Evolutionary conservation across 1,284 basidiomycete species (phyloP).

Genomic region (Cryptococcus maquisensis): DNA sequence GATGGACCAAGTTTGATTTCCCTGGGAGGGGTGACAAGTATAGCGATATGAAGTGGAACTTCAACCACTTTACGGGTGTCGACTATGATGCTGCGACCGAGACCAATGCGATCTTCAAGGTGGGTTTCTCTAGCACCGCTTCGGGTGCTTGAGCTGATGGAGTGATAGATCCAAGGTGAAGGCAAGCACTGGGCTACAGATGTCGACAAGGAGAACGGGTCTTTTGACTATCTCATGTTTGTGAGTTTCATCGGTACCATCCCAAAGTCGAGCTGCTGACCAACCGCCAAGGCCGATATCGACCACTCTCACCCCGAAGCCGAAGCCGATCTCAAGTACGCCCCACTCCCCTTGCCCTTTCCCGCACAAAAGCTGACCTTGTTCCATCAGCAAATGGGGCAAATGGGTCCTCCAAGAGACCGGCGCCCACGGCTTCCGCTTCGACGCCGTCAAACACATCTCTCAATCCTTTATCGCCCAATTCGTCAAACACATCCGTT

Average conservation of each 20-base stretch:
- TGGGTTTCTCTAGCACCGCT: no score
- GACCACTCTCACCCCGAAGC: constrained; percentile 82
- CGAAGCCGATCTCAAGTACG: constrained; percentile 37
- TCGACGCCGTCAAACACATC: constrained; percentile 75
- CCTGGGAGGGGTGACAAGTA: constrained; percentile 66
- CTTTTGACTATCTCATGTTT: constrained; percentile 51
- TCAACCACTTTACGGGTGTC: constrained; percentile 60
- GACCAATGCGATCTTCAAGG: constrained; percentile 59
- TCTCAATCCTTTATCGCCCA: constrained; percentile 52
- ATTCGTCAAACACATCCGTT: constrained; percentile 56
- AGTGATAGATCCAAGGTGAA: constrained; percentile 53
- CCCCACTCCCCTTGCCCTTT: not conserved
- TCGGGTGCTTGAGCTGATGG: constrained; percentile 4
- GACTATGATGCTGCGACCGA: constrained; percentile 76
- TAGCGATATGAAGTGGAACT: constrained; percentile 54
- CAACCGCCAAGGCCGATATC: constrained; percentile 38
- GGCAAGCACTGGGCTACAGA: constrained; percentile 56
- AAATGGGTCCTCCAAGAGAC: constrained; percentile 65
- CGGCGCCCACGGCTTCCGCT: constrained; percentile 72
- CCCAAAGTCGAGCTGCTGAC: not conserved
- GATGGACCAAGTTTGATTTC: constrained; percentile 79
- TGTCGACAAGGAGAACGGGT: constrained; percentile 50
- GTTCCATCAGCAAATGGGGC: constrained; percentile 51
- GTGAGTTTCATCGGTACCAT: constrained; percentile 1
- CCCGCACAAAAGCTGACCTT: not conserved